Evolutionary conservation across 2,329 filamentous ascomycete species (phyloP).

Genomic region (Xylariaceae sp.): DNA sequence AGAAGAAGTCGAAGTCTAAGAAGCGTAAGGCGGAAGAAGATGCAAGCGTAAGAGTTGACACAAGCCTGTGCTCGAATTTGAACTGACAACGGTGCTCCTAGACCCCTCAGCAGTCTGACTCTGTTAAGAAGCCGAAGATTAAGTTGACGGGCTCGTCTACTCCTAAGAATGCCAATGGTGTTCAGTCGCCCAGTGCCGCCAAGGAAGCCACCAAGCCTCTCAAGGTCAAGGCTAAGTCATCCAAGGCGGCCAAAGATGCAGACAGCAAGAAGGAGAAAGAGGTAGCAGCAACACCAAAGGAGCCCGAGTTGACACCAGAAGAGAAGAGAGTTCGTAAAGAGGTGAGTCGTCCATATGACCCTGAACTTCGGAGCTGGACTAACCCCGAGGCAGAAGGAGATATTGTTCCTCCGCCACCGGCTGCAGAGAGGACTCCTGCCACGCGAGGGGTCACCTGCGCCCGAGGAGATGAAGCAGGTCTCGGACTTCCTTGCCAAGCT

Average conservation of each 20-base stretch:
- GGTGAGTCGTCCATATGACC: conserved; percentile 37
- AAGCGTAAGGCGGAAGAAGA: conserved; percentile 87
- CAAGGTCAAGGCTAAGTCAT: conserved; percentile 56
- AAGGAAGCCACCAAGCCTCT: conserved; percentile 49
- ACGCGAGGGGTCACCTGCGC: conserved; percentile 79
- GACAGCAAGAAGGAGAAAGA: conserved; percentile 54
- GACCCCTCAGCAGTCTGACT: conserved; percentile 59
- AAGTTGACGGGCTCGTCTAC: conserved; percentile 64
- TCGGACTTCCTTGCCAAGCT: conserved; percentile 76
- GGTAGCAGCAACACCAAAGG: conserved; percentile 42
- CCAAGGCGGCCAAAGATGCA: conserved; percentile 40
- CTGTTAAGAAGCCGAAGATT: conserved; percentile 67
- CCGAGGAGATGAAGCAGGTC: conserved; percentile 78
- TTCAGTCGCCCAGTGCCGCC: conserved; percentile 39
- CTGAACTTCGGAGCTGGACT: conserved; percentile 24
- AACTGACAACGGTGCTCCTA: conserved; percentile 26
- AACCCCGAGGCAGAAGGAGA: conserved; percentile 59
- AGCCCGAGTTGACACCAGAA: conserved; percentile 56
- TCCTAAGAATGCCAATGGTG: conserved; percentile 67
- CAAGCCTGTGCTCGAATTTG: neutral
- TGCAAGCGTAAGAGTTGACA: conserved; percentile 55
- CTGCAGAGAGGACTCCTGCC: conserved; percentile 92
- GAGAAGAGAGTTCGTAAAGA: conserved; percentile 59
- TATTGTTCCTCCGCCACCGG: conserved; percentile 91
- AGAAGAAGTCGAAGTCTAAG: conserved; percentile 55